Evolutionary conservation across 179 eudicot genomes (phyloP), one percentile per base, ranked within the genome.

Genomic region (Drosera spatulata): DNA sequence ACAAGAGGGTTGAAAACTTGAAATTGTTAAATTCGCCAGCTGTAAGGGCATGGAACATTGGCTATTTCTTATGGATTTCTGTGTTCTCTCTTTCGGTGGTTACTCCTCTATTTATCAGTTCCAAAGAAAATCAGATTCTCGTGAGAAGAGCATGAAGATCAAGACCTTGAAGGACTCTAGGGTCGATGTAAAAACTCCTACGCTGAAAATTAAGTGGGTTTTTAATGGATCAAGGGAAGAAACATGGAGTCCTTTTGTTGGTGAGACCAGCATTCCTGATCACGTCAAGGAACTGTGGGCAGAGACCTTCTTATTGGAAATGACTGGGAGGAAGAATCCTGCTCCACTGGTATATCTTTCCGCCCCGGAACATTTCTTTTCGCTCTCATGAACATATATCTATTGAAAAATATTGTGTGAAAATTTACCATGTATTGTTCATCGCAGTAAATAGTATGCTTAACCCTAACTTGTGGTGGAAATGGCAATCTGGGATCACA

Each of bases 201-300:
- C 96, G 4, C 68, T 59, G 15, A 85, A 74, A 74, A 53, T 91
- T 61, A 82, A 73, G 6, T 88, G 98, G 96, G 84, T 85, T 59
- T 72, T 74, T 59, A 83, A 79, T 41, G 78, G 83, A 61, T 72
- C 78, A 44, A 76, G 69, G 62, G 84, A 70, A 22, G 79, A 73
- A 66, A 46, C 53, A 6, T 85, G 96, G 95, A 82, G 77, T 57
- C 82, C 94, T 54, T 82, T 80, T 61, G 58, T 75, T 33, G 77
- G 74, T 5, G 81, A 80, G 68, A 68, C 74, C 52, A 14, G 63
- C 66, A 73, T 85, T 62, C 84, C 85, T 6, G 77, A 77, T 58
- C 70, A 79, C 61, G 71, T 85, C 55, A 82, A 73, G 74, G 82
- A 80, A 61, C 82, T 80, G 63, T 85, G 96, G 94, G 62, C 69